Percentiles rank a stretch among this genome's conserved stretches.
Conservation (phyloP, 495 filamentous ascomycete species). For the Penicillium cataractarum region DNA sequence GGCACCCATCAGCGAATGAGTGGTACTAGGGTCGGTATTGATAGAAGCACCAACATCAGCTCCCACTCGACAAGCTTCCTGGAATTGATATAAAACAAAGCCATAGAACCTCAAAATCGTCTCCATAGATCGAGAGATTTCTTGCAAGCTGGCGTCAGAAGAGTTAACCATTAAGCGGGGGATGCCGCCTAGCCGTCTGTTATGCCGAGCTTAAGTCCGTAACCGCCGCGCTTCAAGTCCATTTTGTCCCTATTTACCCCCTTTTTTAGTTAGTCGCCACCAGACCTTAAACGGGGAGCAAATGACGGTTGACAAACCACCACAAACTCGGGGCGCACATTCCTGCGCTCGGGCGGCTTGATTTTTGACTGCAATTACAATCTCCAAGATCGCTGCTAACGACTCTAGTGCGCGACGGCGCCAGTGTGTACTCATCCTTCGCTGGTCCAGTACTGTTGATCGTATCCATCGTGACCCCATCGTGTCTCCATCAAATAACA, state of each 20-base stretch:
- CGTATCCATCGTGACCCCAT: neutral
- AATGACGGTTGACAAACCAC: neutral
- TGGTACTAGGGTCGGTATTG: neutral
- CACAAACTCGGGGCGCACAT: conserved; percentile 11
- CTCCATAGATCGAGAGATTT: neutral
- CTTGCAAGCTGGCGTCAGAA: neutral
- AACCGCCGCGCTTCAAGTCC: neutral
- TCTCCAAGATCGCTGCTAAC: conserved; percentile 28
- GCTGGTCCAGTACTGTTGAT: conserved; percentile 12
- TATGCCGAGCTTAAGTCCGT: neutral
- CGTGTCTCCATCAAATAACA: conserved; percentile 3
- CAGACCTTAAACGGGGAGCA: neutral
- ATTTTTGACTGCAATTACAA: conserved; percentile 2
- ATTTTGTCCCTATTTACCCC: neutral
- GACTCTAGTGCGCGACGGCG: conserved; percentile 14
- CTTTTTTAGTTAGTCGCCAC: neutral
- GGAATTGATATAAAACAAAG: too few relatives aligned
- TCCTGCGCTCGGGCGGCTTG: neutral
- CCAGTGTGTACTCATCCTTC: conserved; percentile 19
- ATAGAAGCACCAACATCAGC: neutral
- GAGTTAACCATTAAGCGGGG: neutral
- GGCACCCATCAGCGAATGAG: neutral
- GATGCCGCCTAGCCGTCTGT: neutral
- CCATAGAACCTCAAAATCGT: neutral
- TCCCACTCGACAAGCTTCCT: too few relatives aligned